phyloP scores from a whole-genome alignment of 345 rosid genomes.

The Noccaea bulbosa region DNA sequence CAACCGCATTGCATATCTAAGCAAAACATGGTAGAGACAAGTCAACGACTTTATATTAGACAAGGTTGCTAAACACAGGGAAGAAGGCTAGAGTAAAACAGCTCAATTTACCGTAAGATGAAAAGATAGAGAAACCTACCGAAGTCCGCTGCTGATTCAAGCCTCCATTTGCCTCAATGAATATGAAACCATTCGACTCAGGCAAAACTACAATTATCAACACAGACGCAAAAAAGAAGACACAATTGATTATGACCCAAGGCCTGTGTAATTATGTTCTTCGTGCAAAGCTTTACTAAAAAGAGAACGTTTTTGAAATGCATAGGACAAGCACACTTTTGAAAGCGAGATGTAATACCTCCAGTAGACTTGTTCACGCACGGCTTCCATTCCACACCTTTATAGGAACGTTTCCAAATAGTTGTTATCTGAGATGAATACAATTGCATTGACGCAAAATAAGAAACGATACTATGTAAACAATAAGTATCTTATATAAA shows the following conservation, averaged over 20 bases:
- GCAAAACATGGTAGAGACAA: constrained; percentile 38
- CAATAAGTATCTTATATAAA: background rate
- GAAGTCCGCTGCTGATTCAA: constrained; percentile 97
- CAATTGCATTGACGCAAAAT: background rate
- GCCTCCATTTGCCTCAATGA: constrained; percentile 98
- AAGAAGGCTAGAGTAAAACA: constrained; percentile 21
- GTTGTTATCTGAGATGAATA: constrained; percentile 63
- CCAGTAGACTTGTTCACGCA: constrained; percentile 65
- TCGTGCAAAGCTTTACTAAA: background rate
- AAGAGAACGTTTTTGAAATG: background rate
- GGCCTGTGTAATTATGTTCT: background rate
- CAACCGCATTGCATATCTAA: constrained; percentile 98
- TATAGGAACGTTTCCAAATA: constrained; percentile 83
- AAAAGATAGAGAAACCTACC: constrained; percentile 56
- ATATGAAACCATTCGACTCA: constrained; percentile 95
- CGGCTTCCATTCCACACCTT: constrained; percentile 82
- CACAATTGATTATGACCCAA: background rate
- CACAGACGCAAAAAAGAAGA: constrained; percentile 9
- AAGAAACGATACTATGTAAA: constrained; percentile 1
- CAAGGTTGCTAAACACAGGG: constrained; percentile 15
- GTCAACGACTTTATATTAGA: constrained; percentile 19
- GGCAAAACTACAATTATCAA: constrained; percentile 63
- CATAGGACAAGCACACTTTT: constrained; percentile 18
- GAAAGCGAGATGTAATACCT: constrained; percentile 53
- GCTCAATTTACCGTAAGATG: background rate